Evolutionary conservation across 176 grass and related monocot genomes (phyloP).

Genomic region (Panicum miliaceum): DNA sequence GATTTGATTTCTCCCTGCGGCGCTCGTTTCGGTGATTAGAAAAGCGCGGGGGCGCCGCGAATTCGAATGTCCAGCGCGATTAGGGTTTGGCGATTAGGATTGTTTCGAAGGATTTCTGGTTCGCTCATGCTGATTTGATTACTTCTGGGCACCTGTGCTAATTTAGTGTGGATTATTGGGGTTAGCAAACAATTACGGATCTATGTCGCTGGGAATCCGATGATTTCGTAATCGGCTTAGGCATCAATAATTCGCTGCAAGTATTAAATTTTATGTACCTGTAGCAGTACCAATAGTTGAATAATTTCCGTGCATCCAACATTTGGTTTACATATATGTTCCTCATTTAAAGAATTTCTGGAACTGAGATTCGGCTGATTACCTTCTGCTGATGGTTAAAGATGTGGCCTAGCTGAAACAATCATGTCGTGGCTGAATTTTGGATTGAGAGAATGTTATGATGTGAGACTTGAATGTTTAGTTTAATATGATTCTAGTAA

Average conservation of each 20-base stretch:
- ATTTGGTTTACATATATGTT: background rate
- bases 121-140: background rate
- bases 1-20: background rate
- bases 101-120: background rate
- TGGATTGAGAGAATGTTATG: background rate
- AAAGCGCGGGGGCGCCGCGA: background rate
- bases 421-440: background rate
- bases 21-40: background rate
- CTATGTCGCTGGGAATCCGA: background rate
- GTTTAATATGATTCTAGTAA: background rate
- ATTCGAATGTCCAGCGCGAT: background rate
- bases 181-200: background rate
- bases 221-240: background rate
- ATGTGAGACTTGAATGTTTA: background rate
- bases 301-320: background rate
- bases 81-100: constrained; percentile 39
- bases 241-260: background rate
- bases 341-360: background rate
- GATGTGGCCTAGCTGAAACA: too few relatives aligned
- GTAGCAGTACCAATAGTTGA: background rate
- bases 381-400: background rate
- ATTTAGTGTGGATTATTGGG: background rate
- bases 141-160: background rate
- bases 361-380: background rate
- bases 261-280: background rate